phyloP scores from a whole-genome alignment of 495 filamentous ascomycete species.

The Recurvomyces mirabilis region DNA sequence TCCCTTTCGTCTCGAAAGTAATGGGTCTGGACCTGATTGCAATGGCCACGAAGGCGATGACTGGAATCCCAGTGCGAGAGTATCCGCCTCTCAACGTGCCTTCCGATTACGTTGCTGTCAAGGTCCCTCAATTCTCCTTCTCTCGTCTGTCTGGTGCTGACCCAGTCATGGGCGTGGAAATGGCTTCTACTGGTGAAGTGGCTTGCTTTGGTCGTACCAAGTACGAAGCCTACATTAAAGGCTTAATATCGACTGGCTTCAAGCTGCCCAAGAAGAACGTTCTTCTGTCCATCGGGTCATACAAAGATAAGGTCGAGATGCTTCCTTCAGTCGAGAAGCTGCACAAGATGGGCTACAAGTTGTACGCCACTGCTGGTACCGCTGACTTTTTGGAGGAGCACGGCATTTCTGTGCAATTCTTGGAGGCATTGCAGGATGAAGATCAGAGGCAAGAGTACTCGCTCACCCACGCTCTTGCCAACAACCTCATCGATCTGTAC shows the following conservation, averaged over 20 bases:
- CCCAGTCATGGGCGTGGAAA: conserved; percentile 93
- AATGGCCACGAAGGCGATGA: conserved; percentile 97
- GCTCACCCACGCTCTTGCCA: conserved; percentile 84
- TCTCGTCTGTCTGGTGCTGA: conserved; percentile 91
- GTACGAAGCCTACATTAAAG: conserved; percentile 96
- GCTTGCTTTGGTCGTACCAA: conserved; percentile 93
- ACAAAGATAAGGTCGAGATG: conserved; percentile 96
- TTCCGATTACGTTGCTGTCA: conserved; percentile 82
- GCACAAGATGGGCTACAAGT: conserved; percentile 77
- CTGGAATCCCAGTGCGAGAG: conserved; percentile 65
- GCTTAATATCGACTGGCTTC: conserved; percentile 88
- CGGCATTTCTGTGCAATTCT: conserved; percentile 76
- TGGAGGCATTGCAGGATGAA: conserved; percentile 66
- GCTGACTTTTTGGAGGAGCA: conserved; percentile 92
- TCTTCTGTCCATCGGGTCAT: conserved; percentile 87
- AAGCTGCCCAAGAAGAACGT: conserved; percentile 92
- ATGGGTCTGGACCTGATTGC: conserved; percentile 98
- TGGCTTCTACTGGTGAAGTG: conserved; percentile 97
- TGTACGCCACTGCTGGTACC: conserved; percentile 92
- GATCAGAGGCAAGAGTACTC: conserved; percentile 94
- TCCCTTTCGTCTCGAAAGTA: conserved; percentile 97
- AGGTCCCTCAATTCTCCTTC: conserved; percentile 98
- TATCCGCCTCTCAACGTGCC: conserved; percentile 70
- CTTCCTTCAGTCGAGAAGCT: conserved; percentile 84
- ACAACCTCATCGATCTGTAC: conserved; percentile 95